A percentile compares a stretch with the other conserved stretches of the same genome.
These are phyloP conservation scores for Candida pseudoglaebosa DNA, from an alignment of 805 yeast species.

Conservation along the genomic window DNA sequence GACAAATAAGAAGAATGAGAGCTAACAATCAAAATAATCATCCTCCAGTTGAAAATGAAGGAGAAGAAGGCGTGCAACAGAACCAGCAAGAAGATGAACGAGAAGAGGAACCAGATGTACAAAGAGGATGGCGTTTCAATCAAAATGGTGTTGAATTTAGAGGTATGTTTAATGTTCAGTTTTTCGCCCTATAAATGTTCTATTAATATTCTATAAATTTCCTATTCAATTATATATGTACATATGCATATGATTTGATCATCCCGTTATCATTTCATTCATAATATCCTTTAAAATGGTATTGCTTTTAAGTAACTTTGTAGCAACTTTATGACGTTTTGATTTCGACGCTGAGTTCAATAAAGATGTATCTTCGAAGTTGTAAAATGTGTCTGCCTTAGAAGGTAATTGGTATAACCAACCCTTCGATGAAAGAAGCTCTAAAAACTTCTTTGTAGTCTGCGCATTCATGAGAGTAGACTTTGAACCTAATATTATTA, in stretches of 20 bases:
- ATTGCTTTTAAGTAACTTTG: slow-evolving; percentile 16
- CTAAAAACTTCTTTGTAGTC: slow-evolving; percentile 57
- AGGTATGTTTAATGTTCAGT: slow-evolving; percentile 30
- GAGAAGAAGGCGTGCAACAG: slow-evolving; percentile 7
- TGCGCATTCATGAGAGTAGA: slow-evolving; percentile 51
- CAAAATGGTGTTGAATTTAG: slow-evolving; percentile 17
- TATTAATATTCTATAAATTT: slow-evolving; percentile 5
- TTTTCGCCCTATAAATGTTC: slow-evolving; percentile 27
- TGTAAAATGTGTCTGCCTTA: slow-evolving; percentile 37
- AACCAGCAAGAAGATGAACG: slow-evolving; percentile 7
- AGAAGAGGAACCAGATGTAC: slow-evolving; percentile 6
- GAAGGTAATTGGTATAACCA: slow-evolving; percentile 65
- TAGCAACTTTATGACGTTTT: slow-evolving; percentile 2
- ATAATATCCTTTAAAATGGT: slow-evolving; percentile 27
- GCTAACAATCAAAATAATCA: slow-evolving; percentile 10
- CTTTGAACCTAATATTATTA: slow-evolving; percentile 78
- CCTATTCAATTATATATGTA: slow-evolving; percentile 4
- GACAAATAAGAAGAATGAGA: slow-evolving; percentile 23
- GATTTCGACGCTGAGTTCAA: slow-evolving; percentile 2
- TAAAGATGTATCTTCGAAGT: slow-evolving; percentile 12
- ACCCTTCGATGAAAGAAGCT: slow-evolving; percentile 47
- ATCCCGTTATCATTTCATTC: slow-evolving; percentile 19
- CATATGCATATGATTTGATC: slow-evolving; percentile 4
- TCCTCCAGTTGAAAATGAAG: slow-evolving; percentile 6
- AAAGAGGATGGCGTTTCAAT: slow-evolving; percentile 14